Conservation (phyloP, 2,329 filamentous ascomycete genomes). For the Pseudogymnoascus sp. region DNA sequence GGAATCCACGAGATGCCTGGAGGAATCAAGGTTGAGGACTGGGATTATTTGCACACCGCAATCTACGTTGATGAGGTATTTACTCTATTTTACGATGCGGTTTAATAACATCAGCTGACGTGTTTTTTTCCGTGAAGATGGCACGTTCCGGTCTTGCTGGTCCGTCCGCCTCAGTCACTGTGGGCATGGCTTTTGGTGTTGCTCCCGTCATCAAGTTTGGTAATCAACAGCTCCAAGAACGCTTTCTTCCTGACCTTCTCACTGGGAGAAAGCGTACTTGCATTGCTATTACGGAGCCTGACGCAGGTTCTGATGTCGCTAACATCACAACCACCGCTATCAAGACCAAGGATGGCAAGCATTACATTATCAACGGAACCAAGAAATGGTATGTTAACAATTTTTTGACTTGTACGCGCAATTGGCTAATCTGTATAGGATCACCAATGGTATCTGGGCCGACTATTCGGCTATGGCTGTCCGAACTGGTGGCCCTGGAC, state of each 20-base stretch:
- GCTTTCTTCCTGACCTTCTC: conserved; percentile 62
- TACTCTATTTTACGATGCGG: not conserved
- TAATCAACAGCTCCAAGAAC: conserved; percentile 29
- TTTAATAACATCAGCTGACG: not conserved
- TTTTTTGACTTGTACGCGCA: not conserved
- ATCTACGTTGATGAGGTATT: conserved; percentile 36
- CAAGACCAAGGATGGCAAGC: conserved; percentile 55
- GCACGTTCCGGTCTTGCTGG: conserved; percentile 56
- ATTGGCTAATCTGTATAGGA: conserved; percentile 27
- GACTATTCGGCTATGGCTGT: conserved; percentile 67
- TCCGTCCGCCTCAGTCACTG: conserved; percentile 59
- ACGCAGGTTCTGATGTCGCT: conserved; percentile 67
- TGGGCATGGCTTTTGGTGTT: conserved; percentile 66
- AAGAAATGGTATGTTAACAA: conserved; percentile 59
- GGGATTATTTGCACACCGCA: conserved; percentile 63
- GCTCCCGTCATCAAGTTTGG: conserved; percentile 33
- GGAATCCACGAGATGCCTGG: conserved; percentile 63
- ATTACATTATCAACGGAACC: conserved; percentile 66
- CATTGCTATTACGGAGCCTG: conserved; percentile 75
- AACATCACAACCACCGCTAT: conserved; percentile 63
- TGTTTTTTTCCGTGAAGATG: conserved; percentile 57
- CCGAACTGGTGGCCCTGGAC: conserved; percentile 55
- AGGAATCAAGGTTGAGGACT: conserved; percentile 63
- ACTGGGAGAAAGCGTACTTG: conserved; percentile 61
- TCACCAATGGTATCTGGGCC: conserved; percentile 66